These are phyloP conservation scores for Zarea fungicola DNA, from an alignment of 2,329 filamentous ascomycete species.

Conservation along the genomic window DNA sequence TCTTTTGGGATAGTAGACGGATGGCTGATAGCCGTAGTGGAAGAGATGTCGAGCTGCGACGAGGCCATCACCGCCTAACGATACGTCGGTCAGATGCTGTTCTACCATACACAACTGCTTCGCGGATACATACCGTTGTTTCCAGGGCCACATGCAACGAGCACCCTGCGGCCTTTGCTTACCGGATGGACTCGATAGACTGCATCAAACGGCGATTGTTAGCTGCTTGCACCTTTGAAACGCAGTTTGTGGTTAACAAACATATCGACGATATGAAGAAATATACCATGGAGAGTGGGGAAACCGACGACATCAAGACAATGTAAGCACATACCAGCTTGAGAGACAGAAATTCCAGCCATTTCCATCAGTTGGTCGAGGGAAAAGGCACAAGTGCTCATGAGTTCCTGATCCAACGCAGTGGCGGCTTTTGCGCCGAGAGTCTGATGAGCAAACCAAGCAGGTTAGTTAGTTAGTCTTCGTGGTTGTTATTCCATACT, in stretches of 20 bases:
- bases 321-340: constrained; percentile 59
- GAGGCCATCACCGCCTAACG: constrained; percentile 81
- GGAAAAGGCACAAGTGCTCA: constrained; percentile 82
- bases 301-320: neutral
- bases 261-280: no score
- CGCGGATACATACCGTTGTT: constrained; percentile 54
- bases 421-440: constrained; percentile 82
- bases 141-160: constrained; percentile 86
- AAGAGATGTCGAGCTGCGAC: constrained; percentile 88
- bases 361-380: constrained; percentile 97
- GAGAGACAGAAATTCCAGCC: constrained; percentile 86
- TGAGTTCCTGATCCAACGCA: constrained; percentile 87
- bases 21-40: constrained; percentile 86
- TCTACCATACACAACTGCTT: neutral
- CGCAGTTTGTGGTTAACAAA: no score
- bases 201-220: constrained; percentile 27
- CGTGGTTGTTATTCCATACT: no score
- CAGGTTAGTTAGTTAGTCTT: neutral
- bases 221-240: no score
- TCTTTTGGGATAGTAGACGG: constrained; percentile 88
- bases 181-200: constrained; percentile 82
- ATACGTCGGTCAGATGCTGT: constrained; percentile 18
- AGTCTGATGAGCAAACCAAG: constrained; percentile 52
- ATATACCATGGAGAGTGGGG: no score
- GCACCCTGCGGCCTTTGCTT: constrained; percentile 62